Evolutionary conservation across 2,329 filamentous ascomycete species (phyloP), one percentile per base, ranked within the genome.

Genomic region (Cladosporium velox): DNA sequence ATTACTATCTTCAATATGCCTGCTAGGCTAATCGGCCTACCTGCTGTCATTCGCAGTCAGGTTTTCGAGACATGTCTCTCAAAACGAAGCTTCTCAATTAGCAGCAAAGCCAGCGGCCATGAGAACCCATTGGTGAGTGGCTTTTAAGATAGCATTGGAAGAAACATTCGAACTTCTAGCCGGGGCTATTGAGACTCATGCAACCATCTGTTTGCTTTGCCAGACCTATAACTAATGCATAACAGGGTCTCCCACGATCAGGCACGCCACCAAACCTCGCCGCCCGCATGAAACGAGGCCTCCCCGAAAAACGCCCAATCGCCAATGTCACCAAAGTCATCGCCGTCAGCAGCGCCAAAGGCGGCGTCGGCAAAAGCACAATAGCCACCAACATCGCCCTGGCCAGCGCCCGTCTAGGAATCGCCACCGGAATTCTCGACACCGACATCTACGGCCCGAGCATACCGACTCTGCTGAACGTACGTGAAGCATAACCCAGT

Each of bases 361-460:
- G 95, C 2, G 95, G 95, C n/a, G 95, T 99, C 0, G 95, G 95
- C 1, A 99, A 99, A 77, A 97, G 92, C 72, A 99, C 95, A 8
- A 88, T 98, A 54, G 90, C 94, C 67, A 90, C 91, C 91, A 99
- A 99, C 73, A 84, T 99, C 28, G 91, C 95, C 0, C 84, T 99
- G 0, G 88, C 93, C 5, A 92, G 97, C 75, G 93, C 94, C 2
- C 88, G 91, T 51, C 87, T 88, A 65, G 94, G 94, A 18, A 87
- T 93, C 69, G 87, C 91, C 65, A 87, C 91, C 3, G 95, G 95
- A 2, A 93, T 99, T 67, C 84, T 99, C 21, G 95, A 99, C 76
- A 93, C 93, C 0, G 95, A 99, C 77, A 96, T 99, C 74, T 99
- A 98, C 77, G 95, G 95, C 0, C 95, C 95, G 0, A 97, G 92